A percentile compares a stretch with the other conserved stretches of the same genome.
Evolutionary conservation across 495 filamentous ascomycete species (phyloP).

Genomic region (Lasiosphaeria ovina): DNA sequence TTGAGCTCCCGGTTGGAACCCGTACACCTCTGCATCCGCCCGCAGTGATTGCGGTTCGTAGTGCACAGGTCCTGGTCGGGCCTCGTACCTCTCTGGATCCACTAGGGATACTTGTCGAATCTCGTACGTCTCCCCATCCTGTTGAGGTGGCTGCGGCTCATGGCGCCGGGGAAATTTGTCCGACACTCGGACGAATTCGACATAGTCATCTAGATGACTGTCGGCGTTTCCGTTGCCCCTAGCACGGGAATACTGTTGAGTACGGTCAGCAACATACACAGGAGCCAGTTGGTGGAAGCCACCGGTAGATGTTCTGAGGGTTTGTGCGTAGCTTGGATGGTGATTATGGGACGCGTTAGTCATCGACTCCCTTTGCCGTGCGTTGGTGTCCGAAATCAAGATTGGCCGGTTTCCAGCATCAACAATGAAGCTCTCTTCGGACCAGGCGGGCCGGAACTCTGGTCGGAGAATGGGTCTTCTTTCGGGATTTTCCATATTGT

Average conservation of each 20-base stretch:
- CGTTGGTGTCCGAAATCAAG: conserved; percentile 19
- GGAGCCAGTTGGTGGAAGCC: background rate
- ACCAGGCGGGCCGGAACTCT: conserved; percentile 21
- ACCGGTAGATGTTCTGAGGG: background rate
- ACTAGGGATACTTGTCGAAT: conserved; percentile 1
- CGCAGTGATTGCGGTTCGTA: conserved; percentile 19
- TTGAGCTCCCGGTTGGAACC: background rate
- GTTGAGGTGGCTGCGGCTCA: conserved; percentile 13
- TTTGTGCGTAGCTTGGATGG: conserved; percentile 2
- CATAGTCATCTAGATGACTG: conserved; percentile 15
- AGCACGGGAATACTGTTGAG: conserved; percentile 2
- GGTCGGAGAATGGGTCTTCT: conserved; percentile 15
- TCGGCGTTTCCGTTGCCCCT: conserved; percentile 16
- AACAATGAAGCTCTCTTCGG: conserved; percentile 20
- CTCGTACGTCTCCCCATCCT: conserved; percentile 8
- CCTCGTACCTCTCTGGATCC: conserved; percentile 7
- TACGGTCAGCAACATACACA: conserved; percentile 12
- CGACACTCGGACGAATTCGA: conserved; percentile 29
- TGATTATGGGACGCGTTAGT: conserved; percentile 7
- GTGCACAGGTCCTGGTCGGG: conserved; percentile 8
- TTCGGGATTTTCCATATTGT: conserved; percentile 5
- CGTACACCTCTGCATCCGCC: conserved; percentile 7
- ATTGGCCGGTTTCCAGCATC: conserved; percentile 29
- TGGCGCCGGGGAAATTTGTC: conserved; percentile 33
- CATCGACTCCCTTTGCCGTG: conserved; percentile 7